Percentiles rank a stretch among this genome's conserved stretches.
phyloP scores from a whole-genome alignment of 306 rosid species.

The Castanea crenata region DNA sequence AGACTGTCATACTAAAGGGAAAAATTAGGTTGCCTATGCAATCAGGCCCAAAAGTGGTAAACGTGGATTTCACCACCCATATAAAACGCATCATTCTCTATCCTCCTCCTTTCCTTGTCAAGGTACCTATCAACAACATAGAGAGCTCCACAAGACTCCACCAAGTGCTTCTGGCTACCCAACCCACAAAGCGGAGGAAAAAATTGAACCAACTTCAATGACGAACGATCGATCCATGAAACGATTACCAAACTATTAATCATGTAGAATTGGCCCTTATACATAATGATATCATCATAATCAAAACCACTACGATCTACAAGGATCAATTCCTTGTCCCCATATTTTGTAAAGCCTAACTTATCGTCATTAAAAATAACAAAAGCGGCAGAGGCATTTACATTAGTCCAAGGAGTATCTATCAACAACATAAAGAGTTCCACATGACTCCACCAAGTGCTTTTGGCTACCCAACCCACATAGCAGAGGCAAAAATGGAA shows the following conservation, averaged over 20 bases:
- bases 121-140: slow-evolving; percentile 60
- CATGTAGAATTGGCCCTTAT: slow-evolving; percentile 51
- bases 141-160: slow-evolving; percentile 63
- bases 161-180: slow-evolving; percentile 63
- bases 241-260: slow-evolving; percentile 64
- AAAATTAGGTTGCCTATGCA: too few species aligned
- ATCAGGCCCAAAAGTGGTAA: too few species aligned
- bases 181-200: slow-evolving; percentile 55
- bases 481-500: slow-evolving; percentile 55
- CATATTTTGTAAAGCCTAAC: slow-evolving; percentile 43
- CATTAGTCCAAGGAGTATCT: slow-evolving; percentile 34
- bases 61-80: too few species aligned
- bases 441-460: slow-evolving; percentile 64
- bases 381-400: slow-evolving; percentile 21
- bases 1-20: too few species aligned
- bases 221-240: slow-evolving; percentile 50
- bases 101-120: slow-evolving; percentile 6
- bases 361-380: slow-evolving; percentile 40
- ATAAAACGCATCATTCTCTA: too few species aligned
- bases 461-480: slow-evolving; percentile 57
- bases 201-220: slow-evolving; percentile 41
- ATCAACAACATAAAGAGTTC: slow-evolving; percentile 64
- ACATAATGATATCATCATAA: slow-evolving; percentile 59
- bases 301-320: slow-evolving; percentile 28
- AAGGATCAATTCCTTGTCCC: slow-evolving; percentile 34